Evolutionary conservation across 805 yeast species (phyloP).

Genomic region (Torulaspora gathmanii): DNA sequence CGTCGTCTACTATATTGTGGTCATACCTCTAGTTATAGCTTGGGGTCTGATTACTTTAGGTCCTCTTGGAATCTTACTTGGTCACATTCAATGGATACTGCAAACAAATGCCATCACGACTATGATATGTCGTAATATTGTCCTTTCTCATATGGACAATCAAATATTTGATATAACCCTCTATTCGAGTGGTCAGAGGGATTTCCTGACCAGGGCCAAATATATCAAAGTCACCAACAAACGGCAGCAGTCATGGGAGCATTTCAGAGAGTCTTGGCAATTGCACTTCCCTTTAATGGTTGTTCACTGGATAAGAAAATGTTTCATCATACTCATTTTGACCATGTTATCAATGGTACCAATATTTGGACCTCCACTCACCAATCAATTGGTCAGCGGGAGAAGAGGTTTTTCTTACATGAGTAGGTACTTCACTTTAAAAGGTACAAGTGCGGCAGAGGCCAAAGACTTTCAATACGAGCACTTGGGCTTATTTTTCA

Average conservation of each 20-base stretch:
- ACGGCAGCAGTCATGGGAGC: not conserved
- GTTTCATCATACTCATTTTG: conserved; percentile 10
- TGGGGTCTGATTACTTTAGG: conserved; percentile 30
- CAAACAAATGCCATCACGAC: conserved; percentile 29
- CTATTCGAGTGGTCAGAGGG: conserved; percentile 16
- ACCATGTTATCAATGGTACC: conserved; percentile 32
- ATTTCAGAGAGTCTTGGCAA: not conserved
- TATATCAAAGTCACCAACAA: conserved; percentile 6
- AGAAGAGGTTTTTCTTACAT: conserved; percentile 29
- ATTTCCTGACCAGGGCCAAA: conserved; percentile 18
- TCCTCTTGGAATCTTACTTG: conserved; percentile 31
- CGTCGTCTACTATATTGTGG: conserved; percentile 21
- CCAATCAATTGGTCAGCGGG: conserved; percentile 27
- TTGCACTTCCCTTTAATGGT: conserved; percentile 1
- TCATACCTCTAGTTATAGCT: conserved; percentile 28
- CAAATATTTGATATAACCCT: conserved; percentile 25
- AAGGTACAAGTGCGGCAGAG: conserved; percentile 25
- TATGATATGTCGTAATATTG: conserved; percentile 22
- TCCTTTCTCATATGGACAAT: conserved; percentile 24
- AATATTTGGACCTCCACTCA: conserved; percentile 33
- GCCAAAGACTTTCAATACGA: conserved; percentile 34
- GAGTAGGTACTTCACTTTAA: conserved; percentile 23
- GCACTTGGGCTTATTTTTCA: conserved; percentile 39
- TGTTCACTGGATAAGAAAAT: conserved; percentile 9
- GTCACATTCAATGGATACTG: conserved; percentile 31